Conservation (phyloP, 2,329 filamentous ascomycete species). For the Thelonectria discophora region DNA sequence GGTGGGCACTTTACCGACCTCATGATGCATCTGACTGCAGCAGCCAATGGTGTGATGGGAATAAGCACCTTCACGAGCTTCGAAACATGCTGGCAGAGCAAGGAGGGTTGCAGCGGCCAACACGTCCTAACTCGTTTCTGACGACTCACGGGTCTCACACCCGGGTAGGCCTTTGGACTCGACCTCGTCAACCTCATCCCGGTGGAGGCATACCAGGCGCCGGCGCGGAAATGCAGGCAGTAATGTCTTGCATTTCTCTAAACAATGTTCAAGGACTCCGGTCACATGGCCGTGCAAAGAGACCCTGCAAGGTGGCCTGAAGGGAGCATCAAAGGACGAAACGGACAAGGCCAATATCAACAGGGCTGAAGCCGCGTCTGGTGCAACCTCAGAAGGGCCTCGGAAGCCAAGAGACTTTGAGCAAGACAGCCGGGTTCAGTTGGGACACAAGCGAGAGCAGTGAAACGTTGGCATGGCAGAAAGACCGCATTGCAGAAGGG, state of each 20-base stretch:
- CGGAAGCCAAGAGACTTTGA: not conserved
- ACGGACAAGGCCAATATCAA: not conserved
- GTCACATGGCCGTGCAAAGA: slow-evolving; percentile 18
- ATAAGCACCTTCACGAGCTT: slow-evolving; percentile 21
- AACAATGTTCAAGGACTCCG: slow-evolving; percentile 4
- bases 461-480: not conserved
- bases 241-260: slow-evolving; percentile 28
- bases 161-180: slow-evolving; percentile 8
- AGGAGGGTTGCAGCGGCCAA: slow-evolving; percentile 13
- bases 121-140: slow-evolving; percentile 11
- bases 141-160: slow-evolving; percentile 11
- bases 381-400: not conserved
- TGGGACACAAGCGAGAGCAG: not conserved
- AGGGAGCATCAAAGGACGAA: slow-evolving; percentile 11
- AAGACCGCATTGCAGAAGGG: not conserved
- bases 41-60: slow-evolving; percentile 28
- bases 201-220: slow-evolving; percentile 16
- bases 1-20: slow-evolving; percentile 29
- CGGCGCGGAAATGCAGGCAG: slow-evolving; percentile 22
- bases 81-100: slow-evolving; percentile 9
- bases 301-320: too few species aligned
- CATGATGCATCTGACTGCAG: slow-evolving; percentile 33
- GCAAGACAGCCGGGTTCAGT: not conserved
- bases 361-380: slow-evolving; percentile 14
- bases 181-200: slow-evolving; percentile 11